These are phyloP conservation scores for Quambalaria eucalypti DNA, from an alignment of 1,284 basidiomycete species.

Conservation along the genomic window DNA sequence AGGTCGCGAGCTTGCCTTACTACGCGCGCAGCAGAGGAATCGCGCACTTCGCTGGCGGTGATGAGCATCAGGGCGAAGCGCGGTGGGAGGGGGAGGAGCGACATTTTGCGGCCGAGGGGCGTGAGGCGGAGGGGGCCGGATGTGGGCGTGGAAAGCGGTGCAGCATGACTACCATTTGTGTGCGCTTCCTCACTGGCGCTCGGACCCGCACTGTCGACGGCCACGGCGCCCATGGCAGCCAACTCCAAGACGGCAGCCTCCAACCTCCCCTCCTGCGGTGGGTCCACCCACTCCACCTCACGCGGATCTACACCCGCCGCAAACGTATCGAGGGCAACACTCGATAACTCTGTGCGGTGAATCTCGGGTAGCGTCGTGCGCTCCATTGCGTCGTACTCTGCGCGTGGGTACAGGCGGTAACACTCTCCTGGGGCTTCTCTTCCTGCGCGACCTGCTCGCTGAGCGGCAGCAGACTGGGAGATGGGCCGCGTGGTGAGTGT, in stretches of 20 bases:
- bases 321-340: conserved; percentile 30
- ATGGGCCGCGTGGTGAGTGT: conserved; percentile 34
- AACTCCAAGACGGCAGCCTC: conserved; percentile 32
- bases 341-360: conserved; percentile 31
- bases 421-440: conserved; percentile 37
- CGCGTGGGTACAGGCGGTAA: conserved; percentile 36
- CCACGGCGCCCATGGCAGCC: conserved; percentile 37
- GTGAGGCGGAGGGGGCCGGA: conserved; percentile 19
- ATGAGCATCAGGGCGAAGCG: conserved; percentile 34
- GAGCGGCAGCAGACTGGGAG: conserved; percentile 31
- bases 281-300: conserved; percentile 40
- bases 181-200: too few relatives aligned
- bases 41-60: conserved; percentile 27
- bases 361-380: conserved; percentile 30
- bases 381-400: conserved; percentile 20
- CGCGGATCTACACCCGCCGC: conserved; percentile 39
- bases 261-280: conserved; percentile 21
- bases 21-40: conserved; percentile 18
- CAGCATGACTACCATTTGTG: too few relatives aligned
- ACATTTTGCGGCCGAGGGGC: conserved; percentile 30
- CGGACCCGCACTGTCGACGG: conserved; percentile 2
- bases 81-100: conserved; percentile 35
- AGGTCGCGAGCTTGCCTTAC: conserved; percentile 24
- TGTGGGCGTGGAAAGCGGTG: too few relatives aligned
- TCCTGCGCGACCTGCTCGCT: conserved; percentile 41